phyloP scores from a whole-genome alignment of 257 asterid species.

The Solanum megistacrolobum region DNA sequence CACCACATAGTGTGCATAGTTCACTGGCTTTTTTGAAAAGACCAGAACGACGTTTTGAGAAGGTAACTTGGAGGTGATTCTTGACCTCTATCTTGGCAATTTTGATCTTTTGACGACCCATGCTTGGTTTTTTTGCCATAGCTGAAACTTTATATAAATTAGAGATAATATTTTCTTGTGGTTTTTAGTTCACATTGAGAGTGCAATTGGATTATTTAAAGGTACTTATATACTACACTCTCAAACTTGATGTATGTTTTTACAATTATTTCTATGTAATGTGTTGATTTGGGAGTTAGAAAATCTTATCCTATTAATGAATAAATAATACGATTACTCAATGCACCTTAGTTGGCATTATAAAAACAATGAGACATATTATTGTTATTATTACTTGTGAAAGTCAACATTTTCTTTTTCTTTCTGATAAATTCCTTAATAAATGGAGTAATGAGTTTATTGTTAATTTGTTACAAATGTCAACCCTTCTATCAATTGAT shows the following conservation, averaged over 20 bases:
- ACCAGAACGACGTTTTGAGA: slow-evolving; percentile 62
- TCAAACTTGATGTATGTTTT: slow-evolving; percentile 5
- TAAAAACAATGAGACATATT: not conserved
- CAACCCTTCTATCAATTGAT: not conserved
- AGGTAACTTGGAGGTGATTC: slow-evolving; percentile 63
- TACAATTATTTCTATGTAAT: not conserved
- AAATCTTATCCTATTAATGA: slow-evolving; percentile 27
- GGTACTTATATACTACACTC: not conserved
- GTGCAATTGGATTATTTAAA: not conserved
- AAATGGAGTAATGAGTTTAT: not conserved
- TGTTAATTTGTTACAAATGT: not conserved
- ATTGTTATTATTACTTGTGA: not conserved
- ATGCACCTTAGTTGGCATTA: slow-evolving; percentile 13
- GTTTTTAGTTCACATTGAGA: not conserved
- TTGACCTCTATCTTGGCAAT: slow-evolving; percentile 60
- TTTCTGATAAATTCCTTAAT: not conserved
- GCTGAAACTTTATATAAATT: not conserved
- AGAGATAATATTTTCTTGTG: not conserved
- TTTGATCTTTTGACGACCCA: slow-evolving; percentile 74
- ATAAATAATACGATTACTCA: slow-evolving; percentile 8
- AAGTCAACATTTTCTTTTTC: slow-evolving; percentile 7
- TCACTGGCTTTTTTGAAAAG: slow-evolving; percentile 74
- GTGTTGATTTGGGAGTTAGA: slow-evolving; percentile 51
- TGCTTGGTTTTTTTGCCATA: slow-evolving; percentile 56
- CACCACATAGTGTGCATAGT: slow-evolving; percentile 59